Evolutionary conservation across 78 protist species (phyloP), one percentile per base, ranked within the genome.

Genomic region (Anaeramoeba flamelloides): DNA sequence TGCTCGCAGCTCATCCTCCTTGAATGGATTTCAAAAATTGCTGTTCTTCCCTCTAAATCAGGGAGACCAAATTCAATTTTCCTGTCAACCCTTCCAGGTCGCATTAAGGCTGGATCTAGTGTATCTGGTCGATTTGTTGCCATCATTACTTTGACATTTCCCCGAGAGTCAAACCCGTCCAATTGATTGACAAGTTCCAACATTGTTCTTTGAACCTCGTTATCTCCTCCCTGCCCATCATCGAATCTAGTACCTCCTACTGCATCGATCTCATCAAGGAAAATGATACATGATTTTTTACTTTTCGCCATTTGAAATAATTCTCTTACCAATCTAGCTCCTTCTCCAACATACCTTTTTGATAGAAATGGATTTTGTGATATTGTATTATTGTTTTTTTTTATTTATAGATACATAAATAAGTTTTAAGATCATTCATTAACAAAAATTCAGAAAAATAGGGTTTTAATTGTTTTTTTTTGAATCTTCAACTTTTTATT

Each of bases 181-280:
- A 97, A 85, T 84, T 97, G 99, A 85, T 93, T 95, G 86, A 97
- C 92, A 34, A 97, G 92, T 86, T 97, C 99, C 1, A 97, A 89
- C 99, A 97, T 97, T 1, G 99, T 97, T 0, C 99, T 86, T 83
- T 97, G 99, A 41, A 97, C 98, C 83, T 97, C 99, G 80, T 91
- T 94, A 82, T 96, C 99, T 8, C 98, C 95, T 31, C 94, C 95
- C 0, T 91, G 93, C 32, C 94, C 93, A 76, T 95, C 98, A 81
- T 95, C 99, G 75, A 88, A 87, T 2, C 98, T 93, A 2, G 95
- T 90, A 30, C 95, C 90, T 74, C 99, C 99, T 40, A 97, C 87
- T 36, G 99, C 99, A 81, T 97, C 99, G 36, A 97, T 91, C 77
- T 97, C 99, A 77, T 97, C 99, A 77, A 97, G 92, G 87, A 95